Conservation (phyloP, 2,329 filamentous ascomycete genomes). For the Phaeophleospora eucalypticola region DNA sequence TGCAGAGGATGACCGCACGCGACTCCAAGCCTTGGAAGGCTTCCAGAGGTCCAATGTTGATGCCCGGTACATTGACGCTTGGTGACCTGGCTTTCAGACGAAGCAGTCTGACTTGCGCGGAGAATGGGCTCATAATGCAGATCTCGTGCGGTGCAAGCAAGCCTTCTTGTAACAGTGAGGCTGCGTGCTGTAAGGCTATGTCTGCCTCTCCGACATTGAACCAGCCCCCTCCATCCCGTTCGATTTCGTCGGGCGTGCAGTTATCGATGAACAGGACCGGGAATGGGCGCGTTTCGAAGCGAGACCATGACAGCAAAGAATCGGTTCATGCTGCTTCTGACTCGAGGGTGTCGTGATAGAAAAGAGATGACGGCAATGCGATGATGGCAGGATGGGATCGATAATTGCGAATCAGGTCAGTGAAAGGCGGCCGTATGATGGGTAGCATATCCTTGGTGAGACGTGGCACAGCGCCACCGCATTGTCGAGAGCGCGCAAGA, state of each 20-base stretch:
- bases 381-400: slow-evolving; percentile 27
- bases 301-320: slow-evolving; percentile 19
- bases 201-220: slow-evolving; percentile 24
- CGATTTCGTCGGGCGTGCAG: slow-evolving; percentile 21
- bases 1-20: slow-evolving; percentile 25
- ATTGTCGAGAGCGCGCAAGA: slow-evolving; percentile 22
- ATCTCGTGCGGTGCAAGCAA: slow-evolving; percentile 19
- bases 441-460: slow-evolving; percentile 26
- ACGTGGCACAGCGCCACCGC: slow-evolving; percentile 18
- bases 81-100: slow-evolving; percentile 15
- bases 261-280: slow-evolving; percentile 23
- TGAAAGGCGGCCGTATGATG: slow-evolving; percentile 23
- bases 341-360: slow-evolving; percentile 28
- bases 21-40: slow-evolving; percentile 29
- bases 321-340: slow-evolving; percentile 15
- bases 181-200: slow-evolving; percentile 16
- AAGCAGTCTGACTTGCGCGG: slow-evolving; percentile 24
- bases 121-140: slow-evolving; percentile 29
- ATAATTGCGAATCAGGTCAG: slow-evolving; percentile 27
- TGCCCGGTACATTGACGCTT: slow-evolving; percentile 2
- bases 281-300: slow-evolving; percentile 19
- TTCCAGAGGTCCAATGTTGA: slow-evolving; percentile 27
- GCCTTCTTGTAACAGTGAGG: slow-evolving; percentile 18
- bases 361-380: slow-evolving; percentile 23
- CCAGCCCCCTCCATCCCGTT: slow-evolving; percentile 28